A percentile compares a stretch with the other conserved stretches of the same genome.
phyloP scores from a whole-genome alignment of 305 asterid genomes.

The Solanum hybrid region DNA sequence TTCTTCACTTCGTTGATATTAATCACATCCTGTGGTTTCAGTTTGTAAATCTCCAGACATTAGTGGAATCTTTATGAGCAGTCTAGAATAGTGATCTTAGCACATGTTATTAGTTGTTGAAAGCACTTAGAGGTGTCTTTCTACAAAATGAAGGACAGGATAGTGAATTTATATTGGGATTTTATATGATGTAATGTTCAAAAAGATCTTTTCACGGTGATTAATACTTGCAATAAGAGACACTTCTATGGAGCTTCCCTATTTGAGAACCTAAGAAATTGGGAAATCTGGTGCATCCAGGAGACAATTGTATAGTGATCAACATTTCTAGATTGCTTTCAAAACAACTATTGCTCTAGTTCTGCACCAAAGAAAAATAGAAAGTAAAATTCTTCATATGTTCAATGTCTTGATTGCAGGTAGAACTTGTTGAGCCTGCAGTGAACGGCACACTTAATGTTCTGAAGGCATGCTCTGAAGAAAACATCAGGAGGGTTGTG shows the following conservation, averaged over 20 bases:
- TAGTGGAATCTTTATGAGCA: neutral
- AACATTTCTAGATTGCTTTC: neutral
- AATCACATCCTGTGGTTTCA: neutral
- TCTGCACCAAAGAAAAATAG: neutral
- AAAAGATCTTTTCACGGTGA: neutral
- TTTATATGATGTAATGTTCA: neutral
- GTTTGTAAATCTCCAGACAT: neutral
- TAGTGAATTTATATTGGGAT: neutral
- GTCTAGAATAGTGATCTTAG: neutral
- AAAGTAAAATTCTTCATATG: neutral
- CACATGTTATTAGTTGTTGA: neutral
- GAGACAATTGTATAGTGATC: neutral
- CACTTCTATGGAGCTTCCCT: neutral
- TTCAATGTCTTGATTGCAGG: conserved; percentile 33
- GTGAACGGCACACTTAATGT: conserved; percentile 60
- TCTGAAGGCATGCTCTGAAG: conserved; percentile 64
- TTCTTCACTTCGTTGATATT: neutral
- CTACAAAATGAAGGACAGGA: neutral
- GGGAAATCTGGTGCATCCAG: neutral
- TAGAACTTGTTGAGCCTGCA: conserved; percentile 66
- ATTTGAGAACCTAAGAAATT: neutral
- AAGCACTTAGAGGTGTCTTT: neutral
- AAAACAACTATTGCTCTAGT: neutral
- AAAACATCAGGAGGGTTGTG: conserved; percentile 47
- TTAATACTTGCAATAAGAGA: neutral